phyloP scores from a whole-genome alignment of 163 green algal species.

The Chlorella variabilis region DNA sequence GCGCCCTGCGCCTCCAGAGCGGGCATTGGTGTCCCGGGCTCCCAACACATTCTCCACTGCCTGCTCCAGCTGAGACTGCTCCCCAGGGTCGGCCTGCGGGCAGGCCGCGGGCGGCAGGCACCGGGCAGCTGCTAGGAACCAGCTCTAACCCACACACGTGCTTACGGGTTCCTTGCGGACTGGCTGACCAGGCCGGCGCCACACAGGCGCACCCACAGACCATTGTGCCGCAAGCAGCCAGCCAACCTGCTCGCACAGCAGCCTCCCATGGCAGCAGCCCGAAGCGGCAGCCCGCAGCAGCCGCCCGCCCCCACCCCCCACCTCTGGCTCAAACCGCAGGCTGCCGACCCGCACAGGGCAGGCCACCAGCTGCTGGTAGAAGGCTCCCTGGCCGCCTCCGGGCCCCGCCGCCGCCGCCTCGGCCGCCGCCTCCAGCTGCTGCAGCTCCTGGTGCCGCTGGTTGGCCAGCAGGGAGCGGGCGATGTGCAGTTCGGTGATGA shows the following conservation, averaged over 20 bases:
- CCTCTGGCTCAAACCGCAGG: conserved; percentile 18
- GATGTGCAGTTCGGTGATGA: conserved; percentile 38
- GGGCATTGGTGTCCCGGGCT: neutral
- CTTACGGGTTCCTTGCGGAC: too few species aligned
- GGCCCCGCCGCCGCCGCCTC: neutral
- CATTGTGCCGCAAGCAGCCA: too few species aligned
- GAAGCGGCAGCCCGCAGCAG: too few species aligned
- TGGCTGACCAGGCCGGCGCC: too few species aligned
- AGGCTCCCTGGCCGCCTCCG: neutral
- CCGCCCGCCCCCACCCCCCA: too few species aligned
- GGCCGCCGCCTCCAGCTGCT: neutral
- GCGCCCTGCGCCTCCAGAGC: neutral
- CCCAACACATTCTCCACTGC: conserved; percentile 1
- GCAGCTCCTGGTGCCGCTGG: conserved; percentile 23
- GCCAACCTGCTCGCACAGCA: too few species aligned
- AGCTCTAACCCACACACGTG: neutral
- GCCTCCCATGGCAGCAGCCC: too few species aligned
- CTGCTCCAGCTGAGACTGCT: neutral
- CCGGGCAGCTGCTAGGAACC: neutral
- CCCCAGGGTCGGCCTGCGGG: conserved; percentile 2
- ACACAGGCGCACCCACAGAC: too few species aligned
- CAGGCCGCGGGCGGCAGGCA: neutral
- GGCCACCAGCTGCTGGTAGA: conserved; percentile 15
- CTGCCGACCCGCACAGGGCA: conserved; percentile 21
- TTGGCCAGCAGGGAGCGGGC: conserved; percentile 23